phyloP scores from a whole-genome alignment of 1,284 basidiomycete genomes.

The Moesziomyces sp. region DNA sequence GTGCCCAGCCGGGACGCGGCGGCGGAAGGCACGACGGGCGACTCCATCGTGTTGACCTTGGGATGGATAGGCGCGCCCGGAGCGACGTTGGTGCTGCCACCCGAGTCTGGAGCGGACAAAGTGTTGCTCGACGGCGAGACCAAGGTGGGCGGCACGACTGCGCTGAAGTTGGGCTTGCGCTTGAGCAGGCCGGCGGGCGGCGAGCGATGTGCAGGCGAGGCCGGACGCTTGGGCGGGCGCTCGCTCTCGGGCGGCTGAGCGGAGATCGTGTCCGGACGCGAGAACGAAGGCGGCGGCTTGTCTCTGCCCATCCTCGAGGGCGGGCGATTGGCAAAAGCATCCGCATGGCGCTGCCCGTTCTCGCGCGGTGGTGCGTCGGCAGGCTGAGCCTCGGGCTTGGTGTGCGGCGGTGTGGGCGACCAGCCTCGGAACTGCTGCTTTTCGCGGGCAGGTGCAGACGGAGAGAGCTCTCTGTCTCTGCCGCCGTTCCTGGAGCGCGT shows the following conservation, averaged over 20 bases:
- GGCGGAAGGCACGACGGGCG: conserved; percentile 18
- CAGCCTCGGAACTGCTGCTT: conserved; percentile 12
- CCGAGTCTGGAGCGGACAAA: not conserved
- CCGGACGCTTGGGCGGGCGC: conserved; percentile 16
- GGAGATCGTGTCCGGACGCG: conserved; percentile 5
- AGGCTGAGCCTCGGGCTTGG: not conserved
- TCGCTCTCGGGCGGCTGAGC: not conserved
- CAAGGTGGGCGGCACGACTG: conserved; percentile 22
- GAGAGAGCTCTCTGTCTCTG: conserved; percentile 13
- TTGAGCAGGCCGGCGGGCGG: conserved; percentile 43
- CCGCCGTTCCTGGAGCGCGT: conserved; percentile 9
- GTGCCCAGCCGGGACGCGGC: conserved; percentile 12
- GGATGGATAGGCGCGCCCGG: conserved; percentile 32
- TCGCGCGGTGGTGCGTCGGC: conserved; percentile 5
- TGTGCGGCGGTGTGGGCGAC: conserved; percentile 30
- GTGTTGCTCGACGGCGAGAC: conserved; percentile 3
- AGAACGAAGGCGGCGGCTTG: conserved; percentile 22
- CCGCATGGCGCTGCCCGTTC: not conserved
- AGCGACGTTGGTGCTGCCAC: conserved; percentile 15
- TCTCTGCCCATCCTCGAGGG: conserved; percentile 30
- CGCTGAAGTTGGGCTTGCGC: conserved; percentile 42
- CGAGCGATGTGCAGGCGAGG: conserved; percentile 22
- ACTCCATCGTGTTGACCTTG: conserved; percentile 29
- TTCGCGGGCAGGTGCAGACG: not conserved
- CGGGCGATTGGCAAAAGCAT: conserved; percentile 9